phyloP scores from a whole-genome alignment of 768 basidiomycete species.

The Leccinum barrowsii region DNA sequence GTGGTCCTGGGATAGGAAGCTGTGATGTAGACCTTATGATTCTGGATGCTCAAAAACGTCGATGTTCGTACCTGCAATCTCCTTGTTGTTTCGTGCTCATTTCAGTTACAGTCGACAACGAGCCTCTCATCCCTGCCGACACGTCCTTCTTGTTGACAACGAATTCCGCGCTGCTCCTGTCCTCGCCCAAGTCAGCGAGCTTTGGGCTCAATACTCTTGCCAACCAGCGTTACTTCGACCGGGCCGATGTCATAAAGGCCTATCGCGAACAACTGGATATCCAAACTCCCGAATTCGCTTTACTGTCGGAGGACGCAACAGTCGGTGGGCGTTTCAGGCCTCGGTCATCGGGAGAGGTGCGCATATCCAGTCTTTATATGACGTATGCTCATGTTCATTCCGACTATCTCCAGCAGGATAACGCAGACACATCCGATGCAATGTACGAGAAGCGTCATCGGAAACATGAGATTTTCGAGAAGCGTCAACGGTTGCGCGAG shows the following conservation, averaged over 20 bases:
- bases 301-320: conserved; percentile 45
- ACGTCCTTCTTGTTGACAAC: conserved; percentile 75
- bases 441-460: conserved; percentile 80
- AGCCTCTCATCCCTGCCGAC: conserved; percentile 63
- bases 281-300: conserved; percentile 70
- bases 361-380: conserved; percentile 27
- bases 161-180: conserved; percentile 49
- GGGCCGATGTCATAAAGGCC: conserved; percentile 69
- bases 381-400: conserved; percentile 8
- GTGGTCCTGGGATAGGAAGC: conserved; percentile 76
- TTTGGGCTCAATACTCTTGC: conserved; percentile 53
- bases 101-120: conserved; percentile 55
- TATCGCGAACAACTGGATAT: conserved; percentile 68
- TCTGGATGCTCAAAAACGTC: conserved; percentile 73
- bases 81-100: conserved; percentile 18
- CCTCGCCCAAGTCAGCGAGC: conserved; percentile 35
- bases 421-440: conserved; percentile 72
- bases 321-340: conserved; percentile 72
- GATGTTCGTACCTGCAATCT: conserved; percentile 48
- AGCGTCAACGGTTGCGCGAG: conserved; percentile 79
- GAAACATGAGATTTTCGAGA: conserved; percentile 85
- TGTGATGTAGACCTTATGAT: conserved; percentile 82
- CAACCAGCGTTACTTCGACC: conserved; percentile 74
- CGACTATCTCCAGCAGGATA: conserved; percentile 35
- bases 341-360: conserved; percentile 65